Evolutionary conservation across 345 rosid species (phyloP).

Genomic region (Populus ilicifolia): DNA sequence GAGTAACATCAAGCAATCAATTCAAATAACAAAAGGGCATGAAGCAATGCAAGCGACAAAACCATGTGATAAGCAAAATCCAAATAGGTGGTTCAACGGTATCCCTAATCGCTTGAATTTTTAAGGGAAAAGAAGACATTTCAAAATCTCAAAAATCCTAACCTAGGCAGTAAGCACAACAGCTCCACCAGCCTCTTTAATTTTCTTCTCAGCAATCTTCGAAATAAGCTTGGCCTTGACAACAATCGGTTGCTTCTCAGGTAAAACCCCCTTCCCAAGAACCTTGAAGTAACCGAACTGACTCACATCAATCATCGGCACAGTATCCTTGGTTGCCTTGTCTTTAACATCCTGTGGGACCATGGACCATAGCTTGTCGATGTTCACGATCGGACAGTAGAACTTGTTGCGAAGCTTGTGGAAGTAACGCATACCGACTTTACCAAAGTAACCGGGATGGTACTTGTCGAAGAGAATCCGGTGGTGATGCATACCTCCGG

Average conservation of each 20-base stretch:
- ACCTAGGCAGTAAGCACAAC: slow-evolving; percentile 27
- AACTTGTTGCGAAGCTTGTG: slow-evolving; percentile 27
- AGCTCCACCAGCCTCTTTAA: slow-evolving; percentile 31
- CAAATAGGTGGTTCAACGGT: neutral
- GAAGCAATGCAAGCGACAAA: neutral
- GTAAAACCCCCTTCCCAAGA: slow-evolving; percentile 25
- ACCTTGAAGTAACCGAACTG: slow-evolving; percentile 30
- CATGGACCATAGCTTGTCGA: slow-evolving; percentile 36
- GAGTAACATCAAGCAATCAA: neutral
- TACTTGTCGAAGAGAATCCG: slow-evolving; percentile 34
- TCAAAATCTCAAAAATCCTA: neutral
- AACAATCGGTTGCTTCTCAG: slow-evolving; percentile 24
- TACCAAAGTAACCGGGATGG: slow-evolving; percentile 33
- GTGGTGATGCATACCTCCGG: slow-evolving; percentile 35
- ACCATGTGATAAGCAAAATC: neutral
- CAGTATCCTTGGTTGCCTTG: slow-evolving; percentile 15
- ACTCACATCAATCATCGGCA: slow-evolving; percentile 25
- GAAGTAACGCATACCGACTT: slow-evolving; percentile 30
- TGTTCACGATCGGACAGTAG: slow-evolving; percentile 27
- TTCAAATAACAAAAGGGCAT: neutral
- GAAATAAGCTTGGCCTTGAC: slow-evolving; percentile 29
- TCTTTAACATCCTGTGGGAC: slow-evolving; percentile 25
- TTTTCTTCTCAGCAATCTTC: slow-evolving; percentile 30
- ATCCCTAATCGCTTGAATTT: neutral
- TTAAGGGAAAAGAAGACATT: neutral